A percentile compares a stretch with the other conserved stretches of the same genome.
Conservation (phyloP, 805 yeast genomes). For the Kodamaea neixiangensis region DNA sequence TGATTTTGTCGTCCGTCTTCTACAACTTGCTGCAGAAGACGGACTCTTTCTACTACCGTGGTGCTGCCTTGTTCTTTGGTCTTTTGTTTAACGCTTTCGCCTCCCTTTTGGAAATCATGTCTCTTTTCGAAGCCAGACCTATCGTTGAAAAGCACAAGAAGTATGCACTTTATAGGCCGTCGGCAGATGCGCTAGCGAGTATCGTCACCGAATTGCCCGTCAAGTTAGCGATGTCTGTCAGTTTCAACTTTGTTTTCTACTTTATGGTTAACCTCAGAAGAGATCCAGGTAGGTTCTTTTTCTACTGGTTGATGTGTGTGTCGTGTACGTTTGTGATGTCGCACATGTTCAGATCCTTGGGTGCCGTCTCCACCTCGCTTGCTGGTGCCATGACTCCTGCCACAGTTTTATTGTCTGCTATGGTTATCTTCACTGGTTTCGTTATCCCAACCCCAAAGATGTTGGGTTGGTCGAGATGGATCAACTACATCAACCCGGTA, state of each 20-base stretch:
- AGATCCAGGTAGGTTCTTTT: slow-evolving; percentile 55
- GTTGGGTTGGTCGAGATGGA: slow-evolving; percentile 63
- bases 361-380: slow-evolving; percentile 42
- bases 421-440: slow-evolving; percentile 57
- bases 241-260: slow-evolving; percentile 52
- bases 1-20: slow-evolving; percentile 58
- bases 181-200: slow-evolving; percentile 66
- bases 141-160: slow-evolving; percentile 61
- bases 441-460: slow-evolving; percentile 43
- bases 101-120: slow-evolving; percentile 58
- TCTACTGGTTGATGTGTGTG: slow-evolving; percentile 46
- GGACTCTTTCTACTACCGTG: slow-evolving; percentile 52
- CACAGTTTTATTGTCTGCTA: slow-evolving; percentile 47
- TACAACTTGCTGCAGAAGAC: slow-evolving; percentile 50
- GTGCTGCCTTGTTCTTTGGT: slow-evolving; percentile 69
- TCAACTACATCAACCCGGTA: slow-evolving; percentile 44
- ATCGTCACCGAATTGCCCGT: slow-evolving; percentile 59
- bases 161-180: slow-evolving; percentile 58
- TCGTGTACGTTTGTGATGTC: slow-evolving; percentile 54
- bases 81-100: slow-evolving; percentile 63
- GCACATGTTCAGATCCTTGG: slow-evolving; percentile 44
- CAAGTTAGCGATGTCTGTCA: slow-evolving; percentile 44
- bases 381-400: slow-evolving; percentile 49
- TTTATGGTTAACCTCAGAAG: slow-evolving; percentile 56
- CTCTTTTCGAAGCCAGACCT: slow-evolving; percentile 55